Evolutionary conservation across 2,329 filamentous ascomycete species (phyloP).

Genomic region (Aspergillus quadricinctus): DNA sequence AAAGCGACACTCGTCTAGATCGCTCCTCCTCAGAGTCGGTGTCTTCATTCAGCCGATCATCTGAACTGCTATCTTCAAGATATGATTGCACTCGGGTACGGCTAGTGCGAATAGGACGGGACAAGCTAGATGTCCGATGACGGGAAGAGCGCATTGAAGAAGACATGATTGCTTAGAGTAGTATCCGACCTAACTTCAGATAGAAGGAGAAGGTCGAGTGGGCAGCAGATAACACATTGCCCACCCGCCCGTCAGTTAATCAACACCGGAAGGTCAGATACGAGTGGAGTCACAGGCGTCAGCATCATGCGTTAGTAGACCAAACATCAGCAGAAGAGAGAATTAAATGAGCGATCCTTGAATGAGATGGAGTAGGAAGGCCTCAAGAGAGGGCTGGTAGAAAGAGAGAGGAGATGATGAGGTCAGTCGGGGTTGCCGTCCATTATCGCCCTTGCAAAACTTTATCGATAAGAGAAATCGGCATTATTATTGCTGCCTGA

Average conservation of each 20-base stretch:
- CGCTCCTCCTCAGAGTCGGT: conserved; percentile 9
- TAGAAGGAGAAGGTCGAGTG: background rate
- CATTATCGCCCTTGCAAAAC: conserved; percentile 3
- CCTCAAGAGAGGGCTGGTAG: background rate
- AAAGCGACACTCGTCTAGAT: conserved; percentile 18
- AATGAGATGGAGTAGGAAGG: background rate
- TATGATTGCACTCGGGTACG: conserved; percentile 35
- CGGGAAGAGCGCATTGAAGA: conserved; percentile 19
- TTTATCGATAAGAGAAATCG: conserved; percentile 24
- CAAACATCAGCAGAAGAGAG: background rate
- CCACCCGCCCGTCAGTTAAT: conserved; percentile 3
- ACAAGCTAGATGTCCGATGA: conserved; percentile 16
- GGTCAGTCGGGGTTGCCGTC: conserved; percentile 6
- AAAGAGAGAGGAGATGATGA: background rate
- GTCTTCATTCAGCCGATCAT: conserved; percentile 20
- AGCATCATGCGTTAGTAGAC: background rate
- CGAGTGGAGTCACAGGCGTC: background rate
- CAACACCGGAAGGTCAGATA: background rate
- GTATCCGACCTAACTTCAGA: conserved; percentile 10
- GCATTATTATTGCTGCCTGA: background rate
- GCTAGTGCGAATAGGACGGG: conserved; percentile 33
- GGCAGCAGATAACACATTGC: conserved; percentile 15
- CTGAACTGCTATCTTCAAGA: conserved; percentile 33
- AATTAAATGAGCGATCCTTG: background rate
- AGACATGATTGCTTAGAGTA: conserved; percentile 25